phyloP scores from a whole-genome alignment of 2,329 filamentous ascomycete species.

The Epichloe festucae region DNA sequence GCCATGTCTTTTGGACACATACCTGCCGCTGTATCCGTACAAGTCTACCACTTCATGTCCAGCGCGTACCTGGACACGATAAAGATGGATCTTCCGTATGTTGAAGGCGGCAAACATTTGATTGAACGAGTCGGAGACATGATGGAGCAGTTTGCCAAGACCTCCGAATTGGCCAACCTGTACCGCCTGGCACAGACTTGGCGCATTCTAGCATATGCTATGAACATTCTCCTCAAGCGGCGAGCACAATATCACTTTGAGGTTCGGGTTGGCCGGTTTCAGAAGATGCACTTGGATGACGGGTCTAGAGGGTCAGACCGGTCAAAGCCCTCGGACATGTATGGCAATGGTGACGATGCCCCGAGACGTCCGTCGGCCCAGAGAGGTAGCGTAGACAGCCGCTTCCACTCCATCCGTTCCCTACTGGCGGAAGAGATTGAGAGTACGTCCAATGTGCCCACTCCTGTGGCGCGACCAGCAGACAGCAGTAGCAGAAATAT shows the following conservation, averaged over 20 bases:
- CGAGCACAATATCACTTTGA: slow-evolving; percentile 46
- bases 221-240: slow-evolving; percentile 38
- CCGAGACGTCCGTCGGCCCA: slow-evolving; percentile 20
- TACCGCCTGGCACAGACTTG: slow-evolving; percentile 53
- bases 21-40: slow-evolving; percentile 36
- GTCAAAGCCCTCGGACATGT: slow-evolving; percentile 14
- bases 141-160: slow-evolving; percentile 42
- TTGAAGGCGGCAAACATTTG: slow-evolving; percentile 24
- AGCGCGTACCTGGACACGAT: slow-evolving; percentile 43
- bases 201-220: slow-evolving; percentile 45
- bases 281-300: slow-evolving; percentile 20
- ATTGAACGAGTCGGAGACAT: slow-evolving; percentile 35
- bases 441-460: slow-evolving; percentile 50
- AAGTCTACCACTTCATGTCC: slow-evolving; percentile 43
- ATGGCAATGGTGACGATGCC: slow-evolving; percentile 24
- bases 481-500: slow-evolving; percentile 17
- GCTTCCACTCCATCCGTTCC: slow-evolving; percentile 26
- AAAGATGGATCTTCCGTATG: slow-evolving; percentile 31
- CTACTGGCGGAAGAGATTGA: slow-evolving; percentile 43
- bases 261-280: slow-evolving; percentile 28
- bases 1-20: slow-evolving; percentile 48
- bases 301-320: slow-evolving; percentile 13
- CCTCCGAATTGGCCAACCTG: slow-evolving; percentile 42
- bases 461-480: slow-evolving; percentile 42
- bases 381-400: slow-evolving; percentile 17